A percentile compares a stretch with the other conserved stretches of the same genome.
Conservation (phyloP, 345 rosid species). For the Brassica incana region DNA sequence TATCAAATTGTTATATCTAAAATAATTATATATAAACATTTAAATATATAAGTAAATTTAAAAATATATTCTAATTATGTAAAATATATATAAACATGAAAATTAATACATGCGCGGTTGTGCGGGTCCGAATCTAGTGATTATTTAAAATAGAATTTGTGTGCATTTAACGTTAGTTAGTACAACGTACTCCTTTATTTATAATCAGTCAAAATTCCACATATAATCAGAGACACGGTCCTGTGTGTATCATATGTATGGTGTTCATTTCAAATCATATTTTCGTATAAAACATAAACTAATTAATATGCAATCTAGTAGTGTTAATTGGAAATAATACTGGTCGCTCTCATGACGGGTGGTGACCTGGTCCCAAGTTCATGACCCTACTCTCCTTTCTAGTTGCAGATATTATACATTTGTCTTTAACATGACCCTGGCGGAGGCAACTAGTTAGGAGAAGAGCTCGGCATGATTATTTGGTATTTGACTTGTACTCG, state of each 20-base stretch:
- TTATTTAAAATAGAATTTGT: background rate
- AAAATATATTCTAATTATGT: no score
- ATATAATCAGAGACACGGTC: background rate
- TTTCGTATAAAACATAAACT: background rate
- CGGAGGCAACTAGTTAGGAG: no score
- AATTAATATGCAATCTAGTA: background rate
- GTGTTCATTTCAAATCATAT: background rate
- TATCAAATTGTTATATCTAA: no score
- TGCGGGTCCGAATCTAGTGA: no score
- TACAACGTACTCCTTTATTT: background rate
- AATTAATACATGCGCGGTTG: no score
- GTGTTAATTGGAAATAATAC: conserved; percentile 8
- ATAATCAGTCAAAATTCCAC: background rate
- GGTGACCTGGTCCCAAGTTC: conserved; percentile 30
- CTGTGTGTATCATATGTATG: background rate
- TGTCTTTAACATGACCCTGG: background rate
- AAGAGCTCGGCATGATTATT: no score
- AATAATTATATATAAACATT: no score
- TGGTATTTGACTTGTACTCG: no score
- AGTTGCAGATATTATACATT: conserved; percentile 23
- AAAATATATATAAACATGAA: no score
- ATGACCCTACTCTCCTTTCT: conserved; percentile 31
- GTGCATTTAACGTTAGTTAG: background rate
- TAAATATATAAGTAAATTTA: no score
- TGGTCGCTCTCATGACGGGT: conserved; percentile 36